Evolutionary conservation across 305 asterid genomes (phyloP).

Genomic region (Fraxinus floribunda): DNA sequence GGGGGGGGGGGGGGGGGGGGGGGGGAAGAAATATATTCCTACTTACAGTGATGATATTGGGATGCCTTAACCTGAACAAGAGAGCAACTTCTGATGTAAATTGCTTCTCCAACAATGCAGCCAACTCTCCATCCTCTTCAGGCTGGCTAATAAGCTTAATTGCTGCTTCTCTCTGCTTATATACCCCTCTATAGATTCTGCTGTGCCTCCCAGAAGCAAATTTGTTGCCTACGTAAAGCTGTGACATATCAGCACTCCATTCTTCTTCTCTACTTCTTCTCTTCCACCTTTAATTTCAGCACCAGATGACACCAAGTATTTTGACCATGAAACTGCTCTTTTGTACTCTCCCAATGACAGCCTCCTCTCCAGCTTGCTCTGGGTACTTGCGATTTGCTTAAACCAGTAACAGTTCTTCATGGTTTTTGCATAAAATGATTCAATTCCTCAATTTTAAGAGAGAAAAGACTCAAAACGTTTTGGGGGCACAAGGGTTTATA

Average conservation of each 20-base stretch:
- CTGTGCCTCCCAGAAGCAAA: slow-evolving; percentile 94
- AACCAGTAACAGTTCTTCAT: slow-evolving; percentile 74
- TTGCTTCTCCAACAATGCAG: slow-evolving; percentile 80
- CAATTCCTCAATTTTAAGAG: slow-evolving; percentile 13
- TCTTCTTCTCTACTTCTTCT: too few species aligned
- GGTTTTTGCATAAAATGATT: slow-evolving; percentile 40
- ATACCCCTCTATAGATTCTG: slow-evolving; percentile 85
- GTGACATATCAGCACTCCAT: slow-evolving; percentile 98
- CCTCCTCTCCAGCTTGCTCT: slow-evolving; percentile 83
- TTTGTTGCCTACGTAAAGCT: slow-evolving; percentile 79
- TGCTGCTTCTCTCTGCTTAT: slow-evolving; percentile 82
- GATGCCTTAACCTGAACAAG: slow-evolving; percentile 76
- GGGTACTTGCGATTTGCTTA: slow-evolving; percentile 65
- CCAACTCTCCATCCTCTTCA: slow-evolving; percentile 86
- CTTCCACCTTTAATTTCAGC: slow-evolving; percentile 74
- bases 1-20: too few species aligned
- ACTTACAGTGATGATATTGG: slow-evolving; percentile 87
- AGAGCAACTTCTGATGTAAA: slow-evolving; percentile 84
- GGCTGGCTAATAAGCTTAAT: slow-evolving; percentile 92
- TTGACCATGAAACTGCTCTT: slow-evolving; percentile 92
- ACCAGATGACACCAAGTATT: slow-evolving; percentile 79
- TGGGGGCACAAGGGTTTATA: not conserved
- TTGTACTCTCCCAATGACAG: slow-evolving; percentile 85
- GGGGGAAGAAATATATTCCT: not conserved
- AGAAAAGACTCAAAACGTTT: not conserved